phyloP scores from a whole-genome alignment of 2,329 filamentous ascomycete genomes.

The Gaeumannomyces sp. region DNA sequence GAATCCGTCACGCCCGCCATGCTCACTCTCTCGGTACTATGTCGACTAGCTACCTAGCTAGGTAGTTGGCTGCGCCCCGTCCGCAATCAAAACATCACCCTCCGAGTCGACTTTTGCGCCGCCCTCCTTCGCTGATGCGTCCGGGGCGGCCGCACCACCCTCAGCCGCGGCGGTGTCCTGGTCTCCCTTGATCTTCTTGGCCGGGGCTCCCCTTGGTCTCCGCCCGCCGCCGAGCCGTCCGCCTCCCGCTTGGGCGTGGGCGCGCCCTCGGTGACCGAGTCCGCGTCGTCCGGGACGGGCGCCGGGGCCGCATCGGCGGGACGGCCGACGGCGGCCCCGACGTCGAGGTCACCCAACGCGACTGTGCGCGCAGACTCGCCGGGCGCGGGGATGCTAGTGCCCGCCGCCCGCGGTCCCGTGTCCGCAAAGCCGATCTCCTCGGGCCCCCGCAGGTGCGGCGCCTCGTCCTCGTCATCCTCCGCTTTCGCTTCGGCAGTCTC shows the following conservation, averaged over 20 bases:
- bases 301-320: slow-evolving; percentile 27
- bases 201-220: slow-evolving; percentile 29
- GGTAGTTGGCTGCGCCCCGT: neutral
- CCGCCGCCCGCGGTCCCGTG: slow-evolving; percentile 63
- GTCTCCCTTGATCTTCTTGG: slow-evolving; percentile 46
- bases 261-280: slow-evolving; percentile 20
- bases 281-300: slow-evolving; percentile 12
- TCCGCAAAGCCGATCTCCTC: slow-evolving; percentile 81
- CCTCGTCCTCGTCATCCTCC: slow-evolving; percentile 44
- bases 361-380: slow-evolving; percentile 26
- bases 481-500: slow-evolving; percentile 21
- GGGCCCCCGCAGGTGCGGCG: slow-evolving; percentile 78
- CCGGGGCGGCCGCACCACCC: slow-evolving; percentile 14
- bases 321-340: slow-evolving; percentile 56
- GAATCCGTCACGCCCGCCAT: no score
- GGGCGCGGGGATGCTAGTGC: slow-evolving; percentile 32
- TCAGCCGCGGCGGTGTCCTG: slow-evolving; percentile 15
- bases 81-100: slow-evolving; percentile 4
- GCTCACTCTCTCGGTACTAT: no score
- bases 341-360: slow-evolving; percentile 50
- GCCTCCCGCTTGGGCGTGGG: slow-evolving; percentile 49
- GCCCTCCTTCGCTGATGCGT: slow-evolving; percentile 16
- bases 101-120: slow-evolving; percentile 7
- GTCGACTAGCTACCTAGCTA: neutral
- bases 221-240: slow-evolving; percentile 28